Conservation (phyloP, 768 basidiomycete genomes). For the Tricholoma furcatifolium region DNA sequence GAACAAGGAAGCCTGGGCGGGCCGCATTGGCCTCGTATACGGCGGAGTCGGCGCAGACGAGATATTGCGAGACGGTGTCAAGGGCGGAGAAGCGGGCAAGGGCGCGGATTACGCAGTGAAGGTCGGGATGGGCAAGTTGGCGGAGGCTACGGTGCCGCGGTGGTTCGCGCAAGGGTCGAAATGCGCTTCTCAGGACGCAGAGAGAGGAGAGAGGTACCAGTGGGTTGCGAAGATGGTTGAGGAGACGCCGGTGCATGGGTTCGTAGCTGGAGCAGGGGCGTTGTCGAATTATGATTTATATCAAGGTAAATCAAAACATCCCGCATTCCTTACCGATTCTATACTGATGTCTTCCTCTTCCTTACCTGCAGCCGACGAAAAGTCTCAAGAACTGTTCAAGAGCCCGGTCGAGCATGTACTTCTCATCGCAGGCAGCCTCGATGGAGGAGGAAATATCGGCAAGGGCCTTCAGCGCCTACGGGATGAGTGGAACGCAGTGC, state of each 20-base stretch:
- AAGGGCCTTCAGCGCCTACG: constrained; percentile 33
- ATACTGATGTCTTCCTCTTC: neutral
- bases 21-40: constrained; percentile 37
- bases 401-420: constrained; percentile 31
- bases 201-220: constrained; percentile 10
- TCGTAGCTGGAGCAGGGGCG: constrained; percentile 44
- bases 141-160: constrained; percentile 39
- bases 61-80: constrained; percentile 6
- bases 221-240: constrained; percentile 38
- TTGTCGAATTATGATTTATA: constrained; percentile 44
- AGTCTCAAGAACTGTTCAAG: constrained; percentile 20
- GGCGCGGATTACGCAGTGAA: constrained; percentile 27
- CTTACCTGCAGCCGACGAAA: constrained; percentile 8
- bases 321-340: neutral
- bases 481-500: constrained; percentile 22
- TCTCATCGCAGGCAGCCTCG: constrained; percentile 46
- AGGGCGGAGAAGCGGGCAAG: constrained; percentile 14
- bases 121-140: constrained; percentile 41
- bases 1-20: constrained; percentile 50
- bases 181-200: constrained; percentile 18
- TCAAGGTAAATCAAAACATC: constrained; percentile 9
- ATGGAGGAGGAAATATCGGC: constrained; percentile 48
- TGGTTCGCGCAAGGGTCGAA: constrained; percentile 48
- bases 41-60: constrained; percentile 16
- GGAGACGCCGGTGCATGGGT: constrained; percentile 40